A percentile compares a stretch with the other conserved stretches of the same genome.
phyloP scores from a whole-genome alignment of 2,329 filamentous ascomycete genomes.

The Beauveria sp. region DNA sequence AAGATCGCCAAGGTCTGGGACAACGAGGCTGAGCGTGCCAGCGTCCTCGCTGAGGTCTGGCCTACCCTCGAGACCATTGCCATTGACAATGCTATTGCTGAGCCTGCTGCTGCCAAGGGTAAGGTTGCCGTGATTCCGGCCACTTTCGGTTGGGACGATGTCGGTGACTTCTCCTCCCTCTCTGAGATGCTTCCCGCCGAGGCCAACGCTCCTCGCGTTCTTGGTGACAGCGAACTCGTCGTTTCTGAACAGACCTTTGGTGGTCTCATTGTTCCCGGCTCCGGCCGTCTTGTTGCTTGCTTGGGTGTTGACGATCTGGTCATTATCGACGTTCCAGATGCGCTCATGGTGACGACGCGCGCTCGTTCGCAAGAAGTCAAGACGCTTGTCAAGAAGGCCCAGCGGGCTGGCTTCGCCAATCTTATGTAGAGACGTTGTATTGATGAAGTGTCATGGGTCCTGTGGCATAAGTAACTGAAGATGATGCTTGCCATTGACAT shows the following conservation, averaged over 20 bases:
- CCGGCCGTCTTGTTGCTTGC: conserved; percentile 20
- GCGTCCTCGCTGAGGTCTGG: conserved; percentile 19
- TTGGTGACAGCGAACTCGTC: conserved; percentile 19
- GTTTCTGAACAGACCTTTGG: conserved; percentile 20
- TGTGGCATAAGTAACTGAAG: conserved; percentile 6
- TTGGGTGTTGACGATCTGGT: conserved; percentile 21
- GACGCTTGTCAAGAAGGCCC: conserved; percentile 20
- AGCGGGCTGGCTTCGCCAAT: conserved; percentile 18
- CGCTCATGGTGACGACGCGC: conserved; percentile 21
- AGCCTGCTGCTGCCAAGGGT: conserved; percentile 20
- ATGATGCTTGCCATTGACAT: background rate
- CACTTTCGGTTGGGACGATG: conserved; percentile 22
- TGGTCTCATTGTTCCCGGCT: conserved; percentile 20
- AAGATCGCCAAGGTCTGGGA: conserved; percentile 20
- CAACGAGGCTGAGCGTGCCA: conserved; percentile 16
- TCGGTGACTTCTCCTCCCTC: conserved; percentile 21
- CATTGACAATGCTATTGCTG: conserved; percentile 22
- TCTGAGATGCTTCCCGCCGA: conserved; percentile 21
- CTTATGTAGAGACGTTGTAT: conserved; percentile 15
- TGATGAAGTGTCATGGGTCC: conserved; percentile 3
- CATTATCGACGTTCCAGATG: conserved; percentile 20
- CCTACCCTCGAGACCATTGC: conserved; percentile 19
- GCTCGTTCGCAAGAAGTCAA: conserved; percentile 22
- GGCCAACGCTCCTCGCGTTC: conserved; percentile 17
- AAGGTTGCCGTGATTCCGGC: conserved; percentile 21